Evolutionary conservation across 139 green algal genomes (phyloP), one percentile per base, ranked within the genome.

Genomic region (Chlorella vulgaris): DNA sequence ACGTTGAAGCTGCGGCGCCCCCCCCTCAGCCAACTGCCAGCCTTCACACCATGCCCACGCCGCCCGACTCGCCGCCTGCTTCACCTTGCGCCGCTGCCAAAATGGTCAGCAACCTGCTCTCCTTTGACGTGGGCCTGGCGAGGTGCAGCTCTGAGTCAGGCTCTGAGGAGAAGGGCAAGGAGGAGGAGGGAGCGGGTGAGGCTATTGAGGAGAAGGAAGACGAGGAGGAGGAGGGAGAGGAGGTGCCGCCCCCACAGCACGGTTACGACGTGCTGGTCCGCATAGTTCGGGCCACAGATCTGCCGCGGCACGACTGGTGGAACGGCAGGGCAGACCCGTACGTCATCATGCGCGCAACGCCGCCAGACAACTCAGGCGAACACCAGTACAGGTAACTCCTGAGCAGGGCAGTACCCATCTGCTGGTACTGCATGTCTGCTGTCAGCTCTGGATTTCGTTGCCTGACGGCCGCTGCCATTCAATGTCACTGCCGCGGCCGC

Each of bases 191-290:
- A 55, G n/a, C 47, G 47, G 47, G 13, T 55, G 13, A 15, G 10
- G 47, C 13, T 42, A n/a, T n/a, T n/a, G n/a, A n/a, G n/a, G n/a
- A n/a, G n/a, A n/a, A n/a, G n/a, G n/a, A n/a, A n/a, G n/a, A 62
- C 42, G 15, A 15, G 2, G 35, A 26, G 7, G 42, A 40, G 1
- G 29, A 40, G 31, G 40, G 10, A 10, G 31, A 15, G 7, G n/a
- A 4, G 0, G 18, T 31, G 4, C 35, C 42, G 1, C 39, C 36
- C 24, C 31, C 29, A 31, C 4, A 33, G 24, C 53, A 81, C 43
- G 74, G 74, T 8, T 81, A 50, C 15, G 74, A 81, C 26, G 74
- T 81, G 74, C 58, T 81, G 58, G 74, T 81, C 19, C 58, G 60
- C n/a, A 21, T 81, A 1, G 51, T 81, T 26, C 58, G 42, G 6